Evolutionary conservation across 2,329 filamentous ascomycete genomes (phyloP).

Genomic region (Xylaria sp.): DNA sequence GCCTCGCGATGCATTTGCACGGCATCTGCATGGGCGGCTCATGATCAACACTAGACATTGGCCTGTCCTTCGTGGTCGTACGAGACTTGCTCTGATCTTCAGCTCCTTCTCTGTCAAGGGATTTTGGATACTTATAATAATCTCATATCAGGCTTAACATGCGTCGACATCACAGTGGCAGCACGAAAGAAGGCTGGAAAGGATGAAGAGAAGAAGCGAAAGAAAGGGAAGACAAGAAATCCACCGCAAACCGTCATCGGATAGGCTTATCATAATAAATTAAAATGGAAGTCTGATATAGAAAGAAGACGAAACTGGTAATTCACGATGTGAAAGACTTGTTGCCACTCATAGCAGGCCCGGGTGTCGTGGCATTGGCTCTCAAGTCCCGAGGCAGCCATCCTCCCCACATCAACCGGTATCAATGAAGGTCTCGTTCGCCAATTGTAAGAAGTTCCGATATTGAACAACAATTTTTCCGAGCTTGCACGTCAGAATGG

Average conservation of each 20-base stretch:
- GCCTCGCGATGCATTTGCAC: not conserved
- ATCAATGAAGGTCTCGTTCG: constrained; percentile 41
- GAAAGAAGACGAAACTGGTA: not conserved
- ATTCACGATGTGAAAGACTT: not conserved
- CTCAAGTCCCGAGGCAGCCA: constrained; percentile 45
- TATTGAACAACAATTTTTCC: constrained; percentile 46
- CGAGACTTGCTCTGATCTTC: not conserved
- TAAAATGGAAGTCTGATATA: not conserved
- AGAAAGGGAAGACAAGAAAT: too few relatives aligned
- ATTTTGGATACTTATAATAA: too few relatives aligned
- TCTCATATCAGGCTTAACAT: too few relatives aligned
- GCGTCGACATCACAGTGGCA: too few relatives aligned
- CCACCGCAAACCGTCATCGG: not conserved
- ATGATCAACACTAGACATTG: not conserved
- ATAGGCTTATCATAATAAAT: not conserved
- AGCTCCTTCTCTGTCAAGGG: not conserved
- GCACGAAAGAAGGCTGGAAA: too few relatives aligned
- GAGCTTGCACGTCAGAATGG: constrained; percentile 38
- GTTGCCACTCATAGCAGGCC: constrained; percentile 7
- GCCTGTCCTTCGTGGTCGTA: not conserved
- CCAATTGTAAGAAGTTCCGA: constrained; percentile 45
- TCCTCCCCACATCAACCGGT: constrained; percentile 47
- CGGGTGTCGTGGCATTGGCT: constrained; percentile 12
- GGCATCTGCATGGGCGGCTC: not conserved
- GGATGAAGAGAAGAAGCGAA: too few relatives aligned